Conservation (phyloP, 2,329 filamentous ascomycete species). For the Sclerotinia glacialis region DNA sequence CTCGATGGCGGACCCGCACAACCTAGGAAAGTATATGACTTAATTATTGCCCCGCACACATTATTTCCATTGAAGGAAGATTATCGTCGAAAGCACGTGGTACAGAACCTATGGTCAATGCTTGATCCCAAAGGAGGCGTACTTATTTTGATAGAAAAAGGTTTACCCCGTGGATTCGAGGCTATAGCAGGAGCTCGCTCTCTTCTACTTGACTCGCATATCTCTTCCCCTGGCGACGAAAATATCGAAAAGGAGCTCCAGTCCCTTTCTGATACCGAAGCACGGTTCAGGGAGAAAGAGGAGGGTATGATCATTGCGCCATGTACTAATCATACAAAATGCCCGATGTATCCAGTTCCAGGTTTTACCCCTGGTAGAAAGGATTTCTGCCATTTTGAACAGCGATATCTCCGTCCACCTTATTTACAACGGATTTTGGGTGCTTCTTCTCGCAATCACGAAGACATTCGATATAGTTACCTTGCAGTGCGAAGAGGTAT, state of each 20-base stretch:
- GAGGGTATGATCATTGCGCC: conserved; percentile 65
- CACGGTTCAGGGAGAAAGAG: conserved; percentile 47
- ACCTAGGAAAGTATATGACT: conserved; percentile 75
- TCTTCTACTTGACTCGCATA: conserved; percentile 71
- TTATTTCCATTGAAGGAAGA: conserved; percentile 74
- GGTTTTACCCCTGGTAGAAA: conserved; percentile 72
- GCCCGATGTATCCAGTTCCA: conserved; percentile 79
- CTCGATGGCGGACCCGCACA: conserved; percentile 56
- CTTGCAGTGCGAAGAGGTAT: conserved; percentile 78
- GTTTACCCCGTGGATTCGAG: conserved; percentile 87
- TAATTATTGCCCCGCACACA: conserved; percentile 85
- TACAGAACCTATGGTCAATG: conserved; percentile 88
- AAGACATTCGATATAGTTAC: conserved; percentile 90
- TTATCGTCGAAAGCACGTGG: conserved; percentile 70
- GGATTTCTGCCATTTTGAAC: conserved; percentile 87
- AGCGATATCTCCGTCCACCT: conserved; percentile 79
- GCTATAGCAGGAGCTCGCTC: conserved; percentile 82
- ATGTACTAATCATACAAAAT: conserved; percentile 85
- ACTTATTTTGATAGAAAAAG: conserved; percentile 85
- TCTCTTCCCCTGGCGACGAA: conserved; percentile 58
- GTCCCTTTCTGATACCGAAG: conserved; percentile 28
- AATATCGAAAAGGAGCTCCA: conserved; percentile 41
- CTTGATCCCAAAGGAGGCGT: conserved; percentile 82
- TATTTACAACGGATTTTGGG: conserved; percentile 78
- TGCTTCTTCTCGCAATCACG: conserved; percentile 71